A percentile compares a stretch with the other conserved stretches of the same genome.
These are phyloP conservation scores for Aspergillus amoenus DNA, from an alignment of 2,329 filamentous ascomycete species.

Conservation along the genomic window DNA sequence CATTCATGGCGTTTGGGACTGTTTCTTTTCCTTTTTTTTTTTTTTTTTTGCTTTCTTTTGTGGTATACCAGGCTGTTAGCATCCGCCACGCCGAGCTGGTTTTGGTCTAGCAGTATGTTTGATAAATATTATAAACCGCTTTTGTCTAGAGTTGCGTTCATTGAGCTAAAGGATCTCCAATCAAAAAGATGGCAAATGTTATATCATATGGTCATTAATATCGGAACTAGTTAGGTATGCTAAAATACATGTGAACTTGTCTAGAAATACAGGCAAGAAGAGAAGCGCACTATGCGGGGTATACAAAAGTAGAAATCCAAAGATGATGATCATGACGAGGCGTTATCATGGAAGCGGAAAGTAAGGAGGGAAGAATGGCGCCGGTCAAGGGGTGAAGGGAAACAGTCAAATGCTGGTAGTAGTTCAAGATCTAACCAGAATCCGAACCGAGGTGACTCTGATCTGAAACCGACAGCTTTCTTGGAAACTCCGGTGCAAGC, in stretches of 20 bases:
- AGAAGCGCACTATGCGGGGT: slow-evolving; percentile 3
- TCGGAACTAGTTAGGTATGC: slow-evolving; percentile 5
- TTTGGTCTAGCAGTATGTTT: background rate
- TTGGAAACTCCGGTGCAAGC: slow-evolving; percentile 28
- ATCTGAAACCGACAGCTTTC: slow-evolving; percentile 21
- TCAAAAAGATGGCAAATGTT: background rate
- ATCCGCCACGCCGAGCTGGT: background rate
- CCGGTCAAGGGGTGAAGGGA: background rate
- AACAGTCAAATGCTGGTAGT: slow-evolving; percentile 1
- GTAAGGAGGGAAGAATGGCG: background rate
- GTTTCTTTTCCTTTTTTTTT: background rate
- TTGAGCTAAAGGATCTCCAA: too few relatives aligned
- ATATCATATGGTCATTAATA: slow-evolving; percentile 10
- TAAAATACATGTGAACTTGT: slow-evolving; percentile 9
- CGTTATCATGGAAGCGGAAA: slow-evolving; percentile 9
- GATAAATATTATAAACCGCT: background rate
- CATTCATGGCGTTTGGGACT: slow-evolving; percentile 4
- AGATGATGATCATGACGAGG: slow-evolving; percentile 1
- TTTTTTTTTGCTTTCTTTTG: background rate
- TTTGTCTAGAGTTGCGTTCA: too few relatives aligned
- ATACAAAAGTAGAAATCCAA: background rate
- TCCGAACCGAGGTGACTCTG: slow-evolving; percentile 4
- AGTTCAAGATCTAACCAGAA: background rate
- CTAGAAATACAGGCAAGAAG: background rate
- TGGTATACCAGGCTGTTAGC: background rate